Base-by-base conservation (phyloP, 2,329 filamentous ascomycete species). In the Arachnopeziza araneosa region DNA sequence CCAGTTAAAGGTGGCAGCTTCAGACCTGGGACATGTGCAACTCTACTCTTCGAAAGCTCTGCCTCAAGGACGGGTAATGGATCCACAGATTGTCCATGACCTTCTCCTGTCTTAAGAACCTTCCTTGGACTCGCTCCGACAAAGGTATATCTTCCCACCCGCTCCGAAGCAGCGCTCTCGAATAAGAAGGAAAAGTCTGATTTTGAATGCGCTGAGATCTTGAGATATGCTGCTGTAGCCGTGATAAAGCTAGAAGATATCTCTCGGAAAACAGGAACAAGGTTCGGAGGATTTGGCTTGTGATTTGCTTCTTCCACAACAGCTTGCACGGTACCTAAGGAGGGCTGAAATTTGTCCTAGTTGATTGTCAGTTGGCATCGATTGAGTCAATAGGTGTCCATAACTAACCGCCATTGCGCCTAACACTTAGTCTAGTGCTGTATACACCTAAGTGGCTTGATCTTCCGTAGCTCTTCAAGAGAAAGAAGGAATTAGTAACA, bases 111-210 rank as follows among this genome's bases (percentile, higher is more conserved):
- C 70, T 89, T 88, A 68, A 99, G 80, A 61, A 96, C 83, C 76
- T 96, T 95, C 81, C 82, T 77, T 50, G 83, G 82, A 74, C 88
- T 88, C 68, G 90, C 90, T 67, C 93, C 93, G 62, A 99, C 84
- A 76, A 99, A 99, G 78, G 91, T 96, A 76, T 97, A 98, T 69
- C 95, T 84, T 60, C 93, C 93, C 66, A 99, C 91, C 21, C 88
- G 92, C 76, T 98, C 93, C 26, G 92, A 93, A 23, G 93, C 92
- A 24, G 93, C 95, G 70, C 92, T 96, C 77, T 99, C 95, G 75
- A 96, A 96, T 54, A 99, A 84, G 74, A 97, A 98, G 2, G 93
- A 97, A 70, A 91, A 86, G 67, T 90, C 87, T 54, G 51, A 53
- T 67, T 83, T 78, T 30, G 83, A 89, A 80, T 88, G 86, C 63